Conservation (phyloP, 768 basidiomycete species). For the Tulasnella sp. region DNA sequence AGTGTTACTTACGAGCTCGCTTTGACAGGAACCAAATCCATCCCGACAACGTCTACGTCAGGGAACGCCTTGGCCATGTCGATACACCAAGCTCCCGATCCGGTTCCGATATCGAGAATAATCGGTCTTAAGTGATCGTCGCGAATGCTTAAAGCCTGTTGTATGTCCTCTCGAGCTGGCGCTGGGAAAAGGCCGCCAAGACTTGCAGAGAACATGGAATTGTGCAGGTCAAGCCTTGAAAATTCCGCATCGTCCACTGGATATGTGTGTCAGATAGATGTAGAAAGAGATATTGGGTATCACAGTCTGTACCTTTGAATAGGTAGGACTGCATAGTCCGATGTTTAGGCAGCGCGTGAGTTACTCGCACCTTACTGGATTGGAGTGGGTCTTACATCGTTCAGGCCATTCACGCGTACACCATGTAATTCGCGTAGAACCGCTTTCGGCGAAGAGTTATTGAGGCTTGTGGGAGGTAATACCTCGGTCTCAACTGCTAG, state of each 20-base stretch:
- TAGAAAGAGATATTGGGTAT: neutral
- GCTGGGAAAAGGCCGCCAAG: neutral
- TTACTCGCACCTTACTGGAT: too few species aligned
- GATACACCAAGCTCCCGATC: constrained; percentile 20
- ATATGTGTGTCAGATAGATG: neutral
- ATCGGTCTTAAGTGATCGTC: neutral
- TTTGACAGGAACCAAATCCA: constrained; percentile 9
- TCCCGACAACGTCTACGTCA: neutral
- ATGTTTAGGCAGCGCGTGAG: too few species aligned
- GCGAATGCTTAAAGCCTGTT: neutral
- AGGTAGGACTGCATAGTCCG: neutral
- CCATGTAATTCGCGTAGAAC: too few species aligned
- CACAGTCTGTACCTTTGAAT: neutral
- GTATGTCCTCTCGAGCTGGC: neutral
- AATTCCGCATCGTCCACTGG: neutral
- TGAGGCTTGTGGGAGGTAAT: too few species aligned
- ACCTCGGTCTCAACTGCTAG: too few species aligned
- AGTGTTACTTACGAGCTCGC: neutral
- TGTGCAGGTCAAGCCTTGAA: neutral
- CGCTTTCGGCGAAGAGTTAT: too few species aligned
- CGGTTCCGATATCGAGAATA: constrained; percentile 25
- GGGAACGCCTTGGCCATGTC: constrained; percentile 15
- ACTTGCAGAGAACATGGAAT: neutral
- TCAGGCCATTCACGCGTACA: too few species aligned
- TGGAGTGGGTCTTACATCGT: too few species aligned